Evolutionary conservation across 805 yeast genomes (phyloP).

Genomic region (Monosporozyma aquatica): DNA sequence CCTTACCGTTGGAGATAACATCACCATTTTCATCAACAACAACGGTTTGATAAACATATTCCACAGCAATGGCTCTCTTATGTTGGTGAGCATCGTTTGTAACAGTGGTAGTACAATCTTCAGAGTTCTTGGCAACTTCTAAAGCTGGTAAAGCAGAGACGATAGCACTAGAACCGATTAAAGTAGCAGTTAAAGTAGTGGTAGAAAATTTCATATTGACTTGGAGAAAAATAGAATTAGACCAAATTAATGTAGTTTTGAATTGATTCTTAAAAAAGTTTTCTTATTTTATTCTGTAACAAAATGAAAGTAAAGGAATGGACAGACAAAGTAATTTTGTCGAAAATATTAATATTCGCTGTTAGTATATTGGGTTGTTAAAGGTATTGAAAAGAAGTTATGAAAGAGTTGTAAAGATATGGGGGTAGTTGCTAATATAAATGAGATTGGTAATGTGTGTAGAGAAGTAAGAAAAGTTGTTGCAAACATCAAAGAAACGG

Average conservation of each 20-base stretch:
- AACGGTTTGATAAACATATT: constrained; percentile 46
- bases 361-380: background rate
- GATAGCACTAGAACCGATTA: constrained; percentile 27
- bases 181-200: constrained; percentile 25
- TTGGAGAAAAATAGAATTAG: background rate
- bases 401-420: no score
- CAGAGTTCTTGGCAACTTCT: constrained; percentile 5
- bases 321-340: background rate
- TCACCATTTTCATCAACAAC: constrained; percentile 36
- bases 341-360: background rate
- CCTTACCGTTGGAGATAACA: background rate
- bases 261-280: background rate
- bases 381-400: no score
- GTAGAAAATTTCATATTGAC: constrained; percentile 29
- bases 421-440: background rate
- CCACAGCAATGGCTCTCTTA: constrained; percentile 44
- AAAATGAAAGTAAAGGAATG: constrained; percentile 1
- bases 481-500: no score
- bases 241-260: background rate
- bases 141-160: constrained; percentile 23
- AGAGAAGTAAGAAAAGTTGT: no score
- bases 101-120: constrained; percentile 27
- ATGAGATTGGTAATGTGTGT: no score
- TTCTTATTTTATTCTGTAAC: background rate
- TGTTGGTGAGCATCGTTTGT: constrained; percentile 35